phyloP scores from a whole-genome alignment of 495 filamentous ascomycete genomes.

The Neurospora sp. region DNA sequence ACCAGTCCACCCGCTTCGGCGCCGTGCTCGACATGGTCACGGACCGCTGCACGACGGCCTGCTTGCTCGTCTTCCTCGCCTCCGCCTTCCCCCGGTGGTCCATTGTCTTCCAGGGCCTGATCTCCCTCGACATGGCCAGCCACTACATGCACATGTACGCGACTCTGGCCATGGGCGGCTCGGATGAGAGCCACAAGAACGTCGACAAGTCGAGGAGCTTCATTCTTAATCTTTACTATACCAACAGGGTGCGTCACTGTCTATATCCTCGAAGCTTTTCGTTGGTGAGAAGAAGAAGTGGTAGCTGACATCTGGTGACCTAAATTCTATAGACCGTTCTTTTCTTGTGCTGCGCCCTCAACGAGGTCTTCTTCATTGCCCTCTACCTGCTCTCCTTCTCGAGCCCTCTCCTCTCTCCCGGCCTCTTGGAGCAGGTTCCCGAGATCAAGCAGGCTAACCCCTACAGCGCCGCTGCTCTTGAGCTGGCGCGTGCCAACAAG shows the following conservation, averaged over 20 bases:
- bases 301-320: constrained; percentile 7
- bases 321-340: constrained; percentile 59
- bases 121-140: constrained; percentile 82
- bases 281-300: constrained; percentile 5
- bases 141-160: constrained; percentile 99
- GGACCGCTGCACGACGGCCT: constrained; percentile 81
- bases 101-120: constrained; percentile 86
- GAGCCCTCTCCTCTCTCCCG: constrained; percentile 73
- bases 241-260: constrained; percentile 64
- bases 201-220: constrained; percentile 68
- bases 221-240: constrained; percentile 90
- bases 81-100: constrained; percentile 88
- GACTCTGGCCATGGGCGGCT: constrained; percentile 71
- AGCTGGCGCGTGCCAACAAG: constrained; percentile 87
- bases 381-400: constrained; percentile 97
- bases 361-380: constrained; percentile 95
- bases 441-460: constrained; percentile 59
- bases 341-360: constrained; percentile 80
- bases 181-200: constrained; percentile 81
- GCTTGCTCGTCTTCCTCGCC: constrained; percentile 84
- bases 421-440: constrained; percentile 50
- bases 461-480: constrained; percentile 82
- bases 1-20: constrained; percentile 89
- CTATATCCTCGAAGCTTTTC: not conserved
- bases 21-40: constrained; percentile 97